Evolutionary conservation across 352 stramenopile species (phyloP), one percentile per base, ranked within the genome.

Genomic region (Globisporangium orthogonon): DNA sequence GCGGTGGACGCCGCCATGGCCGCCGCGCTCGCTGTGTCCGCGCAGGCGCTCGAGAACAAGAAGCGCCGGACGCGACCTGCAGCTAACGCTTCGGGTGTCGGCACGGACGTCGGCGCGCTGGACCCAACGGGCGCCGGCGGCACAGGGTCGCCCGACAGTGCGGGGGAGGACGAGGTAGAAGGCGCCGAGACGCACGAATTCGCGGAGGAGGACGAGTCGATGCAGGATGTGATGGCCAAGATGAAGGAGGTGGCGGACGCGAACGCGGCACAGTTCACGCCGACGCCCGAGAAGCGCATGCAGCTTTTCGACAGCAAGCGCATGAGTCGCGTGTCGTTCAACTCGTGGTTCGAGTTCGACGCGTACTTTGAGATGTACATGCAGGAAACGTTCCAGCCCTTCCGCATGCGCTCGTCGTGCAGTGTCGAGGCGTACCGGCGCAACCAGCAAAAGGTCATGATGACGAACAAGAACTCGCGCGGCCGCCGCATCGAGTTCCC

Each of bases 341-440:
- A 85, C 64, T 90, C 83, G 68, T 92, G 83, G 83, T 90, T 89
- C 62, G 83, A 92, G 55, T 92, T 92, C 40, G 83, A 92, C 58
- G 65, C 78, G 70, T 92, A 90, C 67, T 92, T 92, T 72, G 83
- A 92, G 59, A 71, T 87, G 71, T 92, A 92, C 76, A 92, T 92
- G 83, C 78, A 90, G 57, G 83, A 92, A 47, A 92, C 83, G 56
- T 92, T 83, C 73, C 83, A 92, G 78, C 83, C 83, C 41, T 92
- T 91, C 69, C 79, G 83, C 56, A 90, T 92, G 80, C 80, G 83
- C 52, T 92, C 83, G 54, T 90, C 79, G 48, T 92, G 83, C 65
- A 90, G 80, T 52, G 80, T 92, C 0, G 83, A 92, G 29, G 78
- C 83, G 14, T 92, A 92, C 56, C 78, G 80, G 41, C 83, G 83